Percentiles rank a stretch among this genome's conserved stretches.
phyloP scores from a whole-genome alignment of 1,139 yeast species.

The Geotrichum phurueaensis region DNA sequence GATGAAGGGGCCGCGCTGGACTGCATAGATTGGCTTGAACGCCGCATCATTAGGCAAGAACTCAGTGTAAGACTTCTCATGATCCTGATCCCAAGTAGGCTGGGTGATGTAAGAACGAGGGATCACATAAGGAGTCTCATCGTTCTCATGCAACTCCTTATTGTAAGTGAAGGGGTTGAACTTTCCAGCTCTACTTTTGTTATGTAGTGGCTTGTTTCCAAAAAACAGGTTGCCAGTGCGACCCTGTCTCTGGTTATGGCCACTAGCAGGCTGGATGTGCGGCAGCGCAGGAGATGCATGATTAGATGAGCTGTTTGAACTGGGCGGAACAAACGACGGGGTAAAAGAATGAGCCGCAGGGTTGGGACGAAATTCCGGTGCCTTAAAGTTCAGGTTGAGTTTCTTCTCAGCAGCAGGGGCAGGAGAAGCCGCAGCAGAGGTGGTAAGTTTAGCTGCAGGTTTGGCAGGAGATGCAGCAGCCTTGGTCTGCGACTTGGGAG shows the following conservation, averaged over 20 bases:
- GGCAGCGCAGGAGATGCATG: conserved; percentile 19
- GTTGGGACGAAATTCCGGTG: conserved; percentile 60
- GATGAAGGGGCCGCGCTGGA: conserved; percentile 18
- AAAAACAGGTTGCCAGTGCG: conserved; percentile 33
- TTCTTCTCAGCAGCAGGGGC: conserved; percentile 18
- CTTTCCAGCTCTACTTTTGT: conserved; percentile 39
- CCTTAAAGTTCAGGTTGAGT: conserved; percentile 49
- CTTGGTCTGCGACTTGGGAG: neutral
- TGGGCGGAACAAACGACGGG: conserved; percentile 41
- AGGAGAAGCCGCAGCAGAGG: conserved; percentile 13
- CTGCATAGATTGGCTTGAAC: conserved; percentile 15
- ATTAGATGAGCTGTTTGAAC: conserved; percentile 15
- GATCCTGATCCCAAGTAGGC: conserved; percentile 63
- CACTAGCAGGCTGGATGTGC: conserved; percentile 10
- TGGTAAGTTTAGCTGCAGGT: conserved; percentile 12
- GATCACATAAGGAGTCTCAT: conserved; percentile 38
- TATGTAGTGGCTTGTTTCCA: conserved; percentile 48
- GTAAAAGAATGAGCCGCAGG: conserved; percentile 69
- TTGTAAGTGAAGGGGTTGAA: conserved; percentile 54
- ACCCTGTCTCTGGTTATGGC: conserved; percentile 6
- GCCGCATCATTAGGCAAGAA: conserved; percentile 18
- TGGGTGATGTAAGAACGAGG: conserved; percentile 69
- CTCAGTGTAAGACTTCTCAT: conserved; percentile 26
- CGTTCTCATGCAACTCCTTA: conserved; percentile 34
- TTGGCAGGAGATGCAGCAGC: conserved; percentile 11